Evolutionary conservation across 31 red algal species (phyloP).

Genomic region (Endocladia muricata): DNA sequence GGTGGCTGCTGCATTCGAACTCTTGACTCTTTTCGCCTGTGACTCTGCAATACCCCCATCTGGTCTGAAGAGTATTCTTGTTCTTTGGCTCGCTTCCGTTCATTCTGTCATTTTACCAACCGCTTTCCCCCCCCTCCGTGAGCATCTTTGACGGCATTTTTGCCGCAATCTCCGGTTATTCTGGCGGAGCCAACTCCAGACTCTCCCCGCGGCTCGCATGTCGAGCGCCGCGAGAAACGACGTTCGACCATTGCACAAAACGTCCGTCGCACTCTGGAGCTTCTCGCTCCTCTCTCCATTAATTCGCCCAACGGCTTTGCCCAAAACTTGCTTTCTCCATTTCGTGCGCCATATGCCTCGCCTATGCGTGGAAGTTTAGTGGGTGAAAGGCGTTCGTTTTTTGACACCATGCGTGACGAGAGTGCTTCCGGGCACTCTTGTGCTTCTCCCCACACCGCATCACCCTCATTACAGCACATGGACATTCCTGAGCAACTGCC

Average conservation of each 20-base stretch:
- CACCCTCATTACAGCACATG: not conserved
- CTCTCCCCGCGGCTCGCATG: not conserved
- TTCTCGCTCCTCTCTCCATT: not conserved
- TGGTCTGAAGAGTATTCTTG: no score
- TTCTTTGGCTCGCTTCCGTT: no score
- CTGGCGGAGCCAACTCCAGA: no score
- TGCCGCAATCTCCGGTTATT: no score
- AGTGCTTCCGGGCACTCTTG: not conserved
- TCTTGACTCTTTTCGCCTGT: no score
- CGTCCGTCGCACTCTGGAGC: not conserved
- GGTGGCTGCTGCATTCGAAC: no score
- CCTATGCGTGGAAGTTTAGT: slow-evolving; percentile 1
- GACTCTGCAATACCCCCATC: no score
- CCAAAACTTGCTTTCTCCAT: not conserved
- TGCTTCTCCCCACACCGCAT: not conserved
- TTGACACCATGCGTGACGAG: slow-evolving; percentile 1
- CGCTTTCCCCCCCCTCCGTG: no score
- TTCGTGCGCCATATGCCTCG: slow-evolving; percentile 1
- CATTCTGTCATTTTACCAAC: no score
- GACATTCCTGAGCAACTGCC: slow-evolving; percentile 7
- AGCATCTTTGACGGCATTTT: no score
- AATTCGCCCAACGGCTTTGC: not conserved
- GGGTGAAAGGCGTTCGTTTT: not conserved
- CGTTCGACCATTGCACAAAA: not conserved
- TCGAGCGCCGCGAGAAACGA: not conserved